Percentiles rank a stretch among this genome's conserved stretches.
Conservation (phyloP, 495 filamentous ascomycete genomes). For the Saxophila tyrrhenica region DNA sequence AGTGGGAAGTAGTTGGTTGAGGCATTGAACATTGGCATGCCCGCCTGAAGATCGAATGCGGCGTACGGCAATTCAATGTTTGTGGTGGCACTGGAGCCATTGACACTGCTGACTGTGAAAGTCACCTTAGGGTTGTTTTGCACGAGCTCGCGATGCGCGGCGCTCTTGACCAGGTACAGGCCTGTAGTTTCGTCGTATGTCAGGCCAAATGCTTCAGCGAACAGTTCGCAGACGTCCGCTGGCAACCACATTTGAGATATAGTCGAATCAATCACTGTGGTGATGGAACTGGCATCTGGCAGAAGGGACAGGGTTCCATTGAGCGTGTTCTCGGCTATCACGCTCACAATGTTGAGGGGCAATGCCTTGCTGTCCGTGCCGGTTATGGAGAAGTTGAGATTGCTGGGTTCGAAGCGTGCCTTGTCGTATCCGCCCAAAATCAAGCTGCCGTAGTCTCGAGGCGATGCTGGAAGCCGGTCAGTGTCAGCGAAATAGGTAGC, state of each 20-base stretch:
- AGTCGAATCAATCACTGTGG: constrained; percentile 27
- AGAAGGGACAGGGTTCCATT: constrained; percentile 20
- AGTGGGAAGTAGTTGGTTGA: constrained; percentile 29
- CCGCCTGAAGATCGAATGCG: constrained; percentile 24
- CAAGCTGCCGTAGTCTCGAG: constrained; percentile 15
- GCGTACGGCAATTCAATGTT: constrained; percentile 26
- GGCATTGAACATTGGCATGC: constrained; percentile 18
- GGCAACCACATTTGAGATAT: constrained; percentile 30
- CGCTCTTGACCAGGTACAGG: constrained; percentile 27
- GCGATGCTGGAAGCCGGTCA: background rate
- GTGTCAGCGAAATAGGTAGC: constrained; percentile 22
- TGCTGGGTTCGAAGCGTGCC: constrained; percentile 23
- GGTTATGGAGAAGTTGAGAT: constrained; percentile 19
- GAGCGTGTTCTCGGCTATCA: constrained; percentile 20
- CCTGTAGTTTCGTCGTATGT: constrained; percentile 24
- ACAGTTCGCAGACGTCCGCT: constrained; percentile 22
- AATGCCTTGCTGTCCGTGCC: constrained; percentile 17
- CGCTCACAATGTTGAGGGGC: constrained; percentile 25
- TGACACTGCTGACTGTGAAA: constrained; percentile 20
- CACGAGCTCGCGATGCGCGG: constrained; percentile 20
- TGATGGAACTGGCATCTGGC: constrained; percentile 10
- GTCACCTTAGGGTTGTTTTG: constrained; percentile 24
- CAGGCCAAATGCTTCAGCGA: constrained; percentile 27
- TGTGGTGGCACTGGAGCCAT: constrained; percentile 13
- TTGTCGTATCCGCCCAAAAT: constrained; percentile 30